phyloP scores from a whole-genome alignment of 2,329 filamentous ascomycete species.

The Alternaria ethzedia region DNA sequence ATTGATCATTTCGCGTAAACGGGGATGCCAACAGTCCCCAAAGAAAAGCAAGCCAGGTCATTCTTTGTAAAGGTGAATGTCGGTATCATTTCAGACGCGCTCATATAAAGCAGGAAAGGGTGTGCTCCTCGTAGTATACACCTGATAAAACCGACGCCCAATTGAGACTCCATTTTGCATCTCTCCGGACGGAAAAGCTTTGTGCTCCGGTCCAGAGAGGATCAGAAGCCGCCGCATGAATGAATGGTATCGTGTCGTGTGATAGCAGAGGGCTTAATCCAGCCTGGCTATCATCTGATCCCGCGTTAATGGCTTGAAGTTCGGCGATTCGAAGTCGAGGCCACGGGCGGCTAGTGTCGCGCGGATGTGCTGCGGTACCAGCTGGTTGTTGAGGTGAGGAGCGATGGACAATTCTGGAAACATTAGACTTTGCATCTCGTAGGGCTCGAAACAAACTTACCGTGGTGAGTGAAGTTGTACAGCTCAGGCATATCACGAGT shows the following conservation, averaged over 20 bases:
- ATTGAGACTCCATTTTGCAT: constrained; percentile 46
- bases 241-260: constrained; percentile 52
- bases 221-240: constrained; percentile 45
- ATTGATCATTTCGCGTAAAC: constrained; percentile 33
- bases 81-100: constrained; percentile 49
- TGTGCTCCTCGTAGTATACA: constrained; percentile 44
- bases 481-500: constrained; percentile 83
- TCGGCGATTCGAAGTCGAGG: constrained; percentile 80
- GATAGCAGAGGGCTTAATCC: constrained; percentile 65
- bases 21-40: constrained; percentile 33
- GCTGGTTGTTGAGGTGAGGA: constrained; percentile 81
- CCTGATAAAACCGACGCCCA: constrained; percentile 44
- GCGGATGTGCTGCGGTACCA: constrained; percentile 85
- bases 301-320: constrained; percentile 88
- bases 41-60: constrained; percentile 45
- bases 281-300: constrained; percentile 97
- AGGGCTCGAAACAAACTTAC: constrained; percentile 61
- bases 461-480: constrained; percentile 93
- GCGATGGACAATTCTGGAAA: constrained; percentile 90
- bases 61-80: constrained; percentile 44
- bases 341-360: constrained; percentile 75
- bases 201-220: constrained; percentile 40
- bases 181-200: constrained; percentile 39
- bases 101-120: constrained; percentile 45
- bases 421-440: constrained; percentile 16